phyloP scores from a whole-genome alignment of 2,329 filamentous ascomycete genomes.

The Zymoseptoria ardabiliae region DNA sequence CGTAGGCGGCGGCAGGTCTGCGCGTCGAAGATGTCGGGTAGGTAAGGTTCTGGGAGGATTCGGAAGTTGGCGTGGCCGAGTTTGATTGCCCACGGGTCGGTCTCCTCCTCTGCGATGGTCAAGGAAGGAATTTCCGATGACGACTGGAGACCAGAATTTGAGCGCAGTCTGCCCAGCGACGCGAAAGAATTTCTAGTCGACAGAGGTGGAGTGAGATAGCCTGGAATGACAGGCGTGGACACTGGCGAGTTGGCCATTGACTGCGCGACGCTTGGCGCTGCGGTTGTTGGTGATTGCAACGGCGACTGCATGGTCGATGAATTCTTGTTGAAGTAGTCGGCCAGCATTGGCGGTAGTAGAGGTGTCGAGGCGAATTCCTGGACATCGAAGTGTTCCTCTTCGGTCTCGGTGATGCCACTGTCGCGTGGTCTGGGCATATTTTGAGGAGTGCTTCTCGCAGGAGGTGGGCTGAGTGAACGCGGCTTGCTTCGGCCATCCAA shows the following conservation, averaged over 20 bases:
- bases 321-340: constrained; percentile 44
- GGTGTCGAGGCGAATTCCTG: constrained; percentile 70
- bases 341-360: constrained; percentile 73
- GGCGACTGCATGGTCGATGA: constrained; percentile 63
- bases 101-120: constrained; percentile 37
- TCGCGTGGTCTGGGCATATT: constrained; percentile 7
- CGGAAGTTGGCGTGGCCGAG: constrained; percentile 92
- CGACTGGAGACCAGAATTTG: constrained; percentile 41
- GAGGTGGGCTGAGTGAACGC: constrained; percentile 12
- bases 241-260: constrained; percentile 41
- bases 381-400: constrained; percentile 44
- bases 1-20: constrained; percentile 59
- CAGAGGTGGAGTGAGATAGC: constrained; percentile 60
- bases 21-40: constrained; percentile 53
- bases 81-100: constrained; percentile 68
- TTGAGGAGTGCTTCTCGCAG: constrained; percentile 9
- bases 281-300: constrained; percentile 76
- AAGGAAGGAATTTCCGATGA: constrained; percentile 59
- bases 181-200: constrained; percentile 70
- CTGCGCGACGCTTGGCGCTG: constrained; percentile 45
- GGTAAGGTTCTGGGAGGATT: constrained; percentile 74
- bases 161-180: constrained; percentile 56
- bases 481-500: constrained; percentile 27
- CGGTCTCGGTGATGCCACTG: constrained; percentile 17
- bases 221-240: constrained; percentile 43